Base-by-base conservation (phyloP, 2,329 filamentous ascomycete species). In the Tolypocladium inflatum region DNA sequence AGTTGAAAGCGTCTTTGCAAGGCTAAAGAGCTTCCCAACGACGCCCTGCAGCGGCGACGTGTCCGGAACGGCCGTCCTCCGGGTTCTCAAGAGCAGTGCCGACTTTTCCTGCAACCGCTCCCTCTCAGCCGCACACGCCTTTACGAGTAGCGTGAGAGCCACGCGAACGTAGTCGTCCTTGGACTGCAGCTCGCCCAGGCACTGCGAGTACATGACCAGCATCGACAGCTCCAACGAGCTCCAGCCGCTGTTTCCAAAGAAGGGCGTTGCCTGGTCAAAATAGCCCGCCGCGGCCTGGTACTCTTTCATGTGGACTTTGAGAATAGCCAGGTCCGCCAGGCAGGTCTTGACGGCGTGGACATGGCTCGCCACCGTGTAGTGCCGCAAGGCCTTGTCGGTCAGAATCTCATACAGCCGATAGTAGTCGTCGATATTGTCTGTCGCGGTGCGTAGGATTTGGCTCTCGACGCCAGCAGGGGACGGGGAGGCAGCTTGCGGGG, bases 151-250 rank as follows among this genome's bases (percentile, higher is more conserved):
- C 65, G 88, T 88, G 17, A 97, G 77, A 10, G 90, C 80, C 10
- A 89, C 86, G 30, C 84, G 83, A 19, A 92, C 85, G 66, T 91
- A 95, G 61, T 96, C 90, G 56, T 93, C 88, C 60, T 85, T 85
- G 17, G 85, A 84, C 54, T 88, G 79, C 35, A 96, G 80, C 64
- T 90, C 82, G 63, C 89, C 87, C 35, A 99, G 79, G 70, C 92
- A 97, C 54, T 83, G 82, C 0, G 89, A 84, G 69, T 97, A 94
- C 80, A 97, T 88, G 62, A 90, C 83, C 7, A 97, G 80, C 81
- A 96, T 89, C 0, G 88, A 88, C 4, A 91, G 77, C 68, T 97
- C 91, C 15, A 96, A 78, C 1, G 87, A 76, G 56, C 82, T 85
- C 92, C 94, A 97, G 52, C 86, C 83, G 58, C 82, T 85, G 58